Percentiles rank a stretch among this genome's conserved stretches.
These are phyloP conservation scores for Kuraishia ogatae DNA, from an alignment of 805 yeast species.

Conservation along the genomic window DNA sequence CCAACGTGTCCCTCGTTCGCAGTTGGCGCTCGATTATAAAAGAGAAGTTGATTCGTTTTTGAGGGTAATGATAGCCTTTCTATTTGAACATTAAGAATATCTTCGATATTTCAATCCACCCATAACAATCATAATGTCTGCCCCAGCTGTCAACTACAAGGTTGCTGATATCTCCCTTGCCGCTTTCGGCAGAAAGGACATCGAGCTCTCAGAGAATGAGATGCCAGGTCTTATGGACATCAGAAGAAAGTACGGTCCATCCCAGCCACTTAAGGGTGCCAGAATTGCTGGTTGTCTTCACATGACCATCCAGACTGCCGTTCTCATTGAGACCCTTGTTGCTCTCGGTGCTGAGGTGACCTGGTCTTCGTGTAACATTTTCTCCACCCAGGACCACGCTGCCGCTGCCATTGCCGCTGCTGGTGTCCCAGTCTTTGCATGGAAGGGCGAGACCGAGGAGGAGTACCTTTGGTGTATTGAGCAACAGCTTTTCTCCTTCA, in stretches of 20 bases:
- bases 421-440: slow-evolving; percentile 98
- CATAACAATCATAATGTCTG: slow-evolving; percentile 31
- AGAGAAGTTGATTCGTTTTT: background rate
- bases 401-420: slow-evolving; percentile 99
- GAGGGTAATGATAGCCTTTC: background rate
- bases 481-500: slow-evolving; percentile 97
- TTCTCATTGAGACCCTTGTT: slow-evolving; percentile 91
- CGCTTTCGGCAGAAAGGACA: slow-evolving; percentile 99
- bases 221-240: slow-evolving; percentile 99
- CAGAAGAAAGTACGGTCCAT: slow-evolving; percentile 83
- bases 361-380: slow-evolving; percentile 98
- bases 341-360: slow-evolving; percentile 99
- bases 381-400: slow-evolving; percentile 99
- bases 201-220: slow-evolving; percentile 97
- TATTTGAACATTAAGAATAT: background rate
- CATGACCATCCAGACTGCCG: slow-evolving; percentile 99
- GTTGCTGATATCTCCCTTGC: slow-evolving; percentile 98
- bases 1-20: background rate
- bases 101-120: background rate
- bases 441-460: slow-evolving; percentile 99
- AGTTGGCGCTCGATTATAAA: background rate
- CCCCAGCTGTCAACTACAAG: slow-evolving; percentile 71
- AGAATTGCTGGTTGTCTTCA: slow-evolving; percentile 98
- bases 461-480: slow-evolving; percentile 99
- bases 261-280: slow-evolving; percentile 96